phyloP scores from a whole-genome alignment of 306 rosid species.

The Ormosia semicastrata region DNA sequence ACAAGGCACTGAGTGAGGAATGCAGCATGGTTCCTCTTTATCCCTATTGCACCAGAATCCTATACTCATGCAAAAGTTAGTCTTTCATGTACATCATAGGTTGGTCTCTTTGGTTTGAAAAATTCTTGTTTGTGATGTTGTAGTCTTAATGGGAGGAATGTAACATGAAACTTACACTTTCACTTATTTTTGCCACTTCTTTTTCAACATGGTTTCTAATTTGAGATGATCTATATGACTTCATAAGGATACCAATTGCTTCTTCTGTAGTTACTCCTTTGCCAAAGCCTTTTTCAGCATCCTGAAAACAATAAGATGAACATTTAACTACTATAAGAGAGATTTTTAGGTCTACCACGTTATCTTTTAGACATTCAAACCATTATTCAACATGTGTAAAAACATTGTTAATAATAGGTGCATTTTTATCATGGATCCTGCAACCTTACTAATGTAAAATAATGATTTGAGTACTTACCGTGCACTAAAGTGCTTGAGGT shows the following conservation, averaged over 20 bases:
- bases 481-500: background rate
- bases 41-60: constrained; percentile 37
- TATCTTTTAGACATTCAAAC: too few relatives aligned
- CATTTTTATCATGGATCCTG: too few relatives aligned
- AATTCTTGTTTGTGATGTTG: background rate
- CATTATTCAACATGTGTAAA: too few relatives aligned
- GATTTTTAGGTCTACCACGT: too few relatives aligned
- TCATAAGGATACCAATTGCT: constrained; percentile 43
- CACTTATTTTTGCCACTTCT: constrained; percentile 37
- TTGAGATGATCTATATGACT: constrained; percentile 42
- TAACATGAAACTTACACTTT: constrained; percentile 38
- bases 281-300: constrained; percentile 39
- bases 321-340: background rate
- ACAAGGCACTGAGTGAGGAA: constrained; percentile 57
- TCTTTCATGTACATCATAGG: background rate
- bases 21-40: constrained; percentile 48
- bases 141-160: background rate
- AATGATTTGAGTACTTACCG: too few relatives aligned
- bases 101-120: background rate
- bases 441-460: too few relatives aligned
- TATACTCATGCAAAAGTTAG: constrained; percentile 26
- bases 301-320: constrained; percentile 26
- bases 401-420: too few relatives aligned
- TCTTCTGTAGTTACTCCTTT: constrained; percentile 32
- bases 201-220: constrained; percentile 30